Evolutionary conservation across 768 basidiomycete genomes (phyloP), one percentile per base, ranked within the genome.

Genomic region (Phaeolepiota aurea): DNA sequence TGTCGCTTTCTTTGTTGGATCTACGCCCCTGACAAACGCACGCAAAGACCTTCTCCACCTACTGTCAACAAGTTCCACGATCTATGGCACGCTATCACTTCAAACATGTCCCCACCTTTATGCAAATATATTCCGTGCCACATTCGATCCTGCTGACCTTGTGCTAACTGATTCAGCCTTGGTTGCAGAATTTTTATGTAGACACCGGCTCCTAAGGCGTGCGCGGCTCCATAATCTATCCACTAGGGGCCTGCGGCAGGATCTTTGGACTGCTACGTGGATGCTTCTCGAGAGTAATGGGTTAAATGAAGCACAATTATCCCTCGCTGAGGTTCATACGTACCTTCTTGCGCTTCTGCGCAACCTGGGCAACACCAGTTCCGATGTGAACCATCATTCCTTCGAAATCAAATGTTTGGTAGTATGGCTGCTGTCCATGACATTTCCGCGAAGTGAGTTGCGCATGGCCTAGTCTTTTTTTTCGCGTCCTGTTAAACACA

Each of bases 261-360:
- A 79, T 52, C 51, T 82, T 16, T 79, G 76, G 70, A 71, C 71
- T 5, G 69, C 69, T 4, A 64, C 77, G 43, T 63, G 77, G 45
- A 79, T 82, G 73, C 51, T 76, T n/a, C 51, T 79, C 21, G 82
- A 84, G 52, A 72, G 70, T 47, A 66, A 68, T 25, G 63, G 62
- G 2, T 53, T 64, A 37, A 79, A 77, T 48, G 66, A 66, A 42
- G 51, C 45, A 16, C 71, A 77, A 18, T 63, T 81, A 7, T 50
- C 53, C 12, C 46, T 54, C 14, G 68, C 61, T 28, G 61, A 64
- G 20, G 66, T 77, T 47, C 45, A 64, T 5, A 47, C 46, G 14
- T 71, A 66, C 48, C 54, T 70, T 28, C 48, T 68, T 41, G 46
- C 48, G 10, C 48, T 68, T 9, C 55, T 61, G 19, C 45, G 46